Evolutionary conservation across 2,329 filamentous ascomycete genomes (phyloP), one percentile per base, ranked within the genome.

Genomic region (Hypomyces rosellus): DNA sequence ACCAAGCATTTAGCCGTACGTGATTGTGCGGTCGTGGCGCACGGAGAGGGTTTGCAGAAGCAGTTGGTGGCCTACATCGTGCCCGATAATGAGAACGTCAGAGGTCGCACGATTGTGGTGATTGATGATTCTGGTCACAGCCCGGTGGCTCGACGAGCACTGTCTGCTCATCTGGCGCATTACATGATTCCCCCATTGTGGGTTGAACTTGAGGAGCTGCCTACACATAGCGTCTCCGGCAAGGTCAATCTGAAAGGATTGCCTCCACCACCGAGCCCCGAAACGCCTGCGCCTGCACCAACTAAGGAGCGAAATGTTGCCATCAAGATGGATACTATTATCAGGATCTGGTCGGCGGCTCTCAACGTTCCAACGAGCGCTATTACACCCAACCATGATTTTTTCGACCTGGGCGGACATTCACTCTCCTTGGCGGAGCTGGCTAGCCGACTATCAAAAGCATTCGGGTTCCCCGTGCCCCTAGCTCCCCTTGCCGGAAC

Each of bases 121-220:
- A 80, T 90, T 43, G 82, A 89, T 53, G 80, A 84, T 50, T 78
- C 81, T 25, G 86, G 85, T 5, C 84, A 87, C 65, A 89, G 86
- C 57, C 82, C 86, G 1, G 76, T 76, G 5, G 82, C 86, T 3
- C 78, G 88, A 43, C 79, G 82, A 49, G 76, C 77, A 14, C 74
- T 92, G 2, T 76, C 82, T 1, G 71, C 77, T 14, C 81, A 82
- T 55, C 75, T 92, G 30, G 88, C 88, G 1, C 86, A 88, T 54
- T 92, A 92, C 67, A 91, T 92, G 88, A 85, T 92, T 48, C 88
- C 88, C 0, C 76, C 85, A 1, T 66, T 90, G 3, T 92, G 88
- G 88, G 82, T 91, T 36, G 80, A 86, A 60, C 68, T 91, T 33
- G 78, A 85, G 3, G 76, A 78, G 53, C 68, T 92, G 5, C 88